A percentile compares a stretch with the other conserved stretches of the same genome.
These are phyloP conservation scores for Fusarium humuli DNA, from an alignment of 2,329 filamentous ascomycete genomes.

Conservation along the genomic window DNA sequence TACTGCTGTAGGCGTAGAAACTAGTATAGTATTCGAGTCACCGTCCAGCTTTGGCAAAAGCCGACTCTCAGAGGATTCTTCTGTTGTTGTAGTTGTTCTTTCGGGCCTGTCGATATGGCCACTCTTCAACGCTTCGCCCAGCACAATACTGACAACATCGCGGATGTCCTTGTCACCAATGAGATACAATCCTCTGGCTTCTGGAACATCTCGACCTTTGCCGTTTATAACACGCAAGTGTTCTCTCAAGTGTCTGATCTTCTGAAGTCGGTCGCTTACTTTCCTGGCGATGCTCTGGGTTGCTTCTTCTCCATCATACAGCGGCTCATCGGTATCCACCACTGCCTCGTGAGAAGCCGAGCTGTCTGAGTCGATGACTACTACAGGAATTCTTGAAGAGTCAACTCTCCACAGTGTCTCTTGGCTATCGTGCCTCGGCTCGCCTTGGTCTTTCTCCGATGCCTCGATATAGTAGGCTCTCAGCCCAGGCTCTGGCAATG, in stretches of 20 bases:
- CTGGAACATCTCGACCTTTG: slow-evolving; percentile 21
- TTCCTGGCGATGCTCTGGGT: slow-evolving; percentile 32
- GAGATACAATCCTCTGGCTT: slow-evolving; percentile 37
- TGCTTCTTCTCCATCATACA: slow-evolving; percentile 19
- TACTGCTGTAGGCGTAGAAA: slow-evolving; percentile 38
- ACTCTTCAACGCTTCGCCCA: slow-evolving; percentile 31
- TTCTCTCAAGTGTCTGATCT: slow-evolving; percentile 23
- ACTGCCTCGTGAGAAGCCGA: not conserved
- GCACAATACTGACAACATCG: slow-evolving; percentile 39
- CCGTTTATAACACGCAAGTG: slow-evolving; percentile 32
- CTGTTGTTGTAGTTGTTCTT: slow-evolving; percentile 13
- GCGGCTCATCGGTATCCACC: not conserved
- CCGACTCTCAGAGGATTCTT: slow-evolving; percentile 5
- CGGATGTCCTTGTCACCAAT: slow-evolving; percentile 41
- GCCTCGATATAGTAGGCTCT: slow-evolving; percentile 23
- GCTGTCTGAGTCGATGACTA: not conserved
- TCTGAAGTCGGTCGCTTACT: slow-evolving; percentile 39
- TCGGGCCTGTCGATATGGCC: not conserved
- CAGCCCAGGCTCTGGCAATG: slow-evolving; percentile 7
- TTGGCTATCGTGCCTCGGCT: slow-evolving; percentile 4
- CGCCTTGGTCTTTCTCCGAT: slow-evolving; percentile 20
- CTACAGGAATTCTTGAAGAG: not conserved
- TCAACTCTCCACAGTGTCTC: slow-evolving; percentile 16
- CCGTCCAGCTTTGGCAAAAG: slow-evolving; percentile 39
- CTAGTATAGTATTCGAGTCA: slow-evolving; percentile 41